Evolutionary conservation across 2,329 filamentous ascomycete genomes (phyloP), one percentile per base, ranked within the genome.

Genomic region (Teratosphaeria nubilosa): DNA sequence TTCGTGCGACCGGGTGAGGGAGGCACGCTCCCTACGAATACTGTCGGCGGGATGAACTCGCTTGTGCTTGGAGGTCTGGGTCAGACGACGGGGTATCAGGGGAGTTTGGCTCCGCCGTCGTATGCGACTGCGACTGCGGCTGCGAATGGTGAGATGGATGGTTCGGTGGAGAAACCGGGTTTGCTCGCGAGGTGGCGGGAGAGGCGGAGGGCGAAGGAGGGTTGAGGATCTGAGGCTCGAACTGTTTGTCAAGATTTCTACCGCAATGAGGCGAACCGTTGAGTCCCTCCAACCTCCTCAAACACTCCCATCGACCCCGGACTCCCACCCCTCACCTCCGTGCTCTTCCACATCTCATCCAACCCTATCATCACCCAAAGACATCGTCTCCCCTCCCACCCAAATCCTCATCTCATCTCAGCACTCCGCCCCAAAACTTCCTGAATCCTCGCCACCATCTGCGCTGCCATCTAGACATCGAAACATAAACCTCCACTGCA

Each of bases 401-500:
- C 34, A 41, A 5, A n/a, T 41, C 13, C 34, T 41, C 13, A 14
- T 14, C 34, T 5, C n/a, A n/a, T n/a, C n/a, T n/a, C 32, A 34
- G 14, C 32, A 14, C 32, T 41, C 16, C 34, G 11, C 34, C 9
- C 13, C 34, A 16, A 41, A 41, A 16, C 16, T 11, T 16, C 1
- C 34, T 41, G 34, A 16, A 7, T 41, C 1, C 34, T 2, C 9
- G 34, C 13, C 13, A 5, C 16, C 34, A n/a, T 41, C 13, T 14
- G 72, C 13, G 73, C 65, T 53, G 67, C 73, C 31, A 67, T 68
- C 55, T 68, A 72, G 37, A 72, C 32, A 74, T 71, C 24, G 66
- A 68, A n/a, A 67, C 65, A 61, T 72, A 72, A 59, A 70, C 64
- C 61, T 75, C 73, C 9, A 73, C 55, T 1, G 55, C 61, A 16